These are phyloP conservation scores for Silene coronaria DNA, from an alignment of 179 eudicot genomes.

Conservation along the genomic window DNA sequence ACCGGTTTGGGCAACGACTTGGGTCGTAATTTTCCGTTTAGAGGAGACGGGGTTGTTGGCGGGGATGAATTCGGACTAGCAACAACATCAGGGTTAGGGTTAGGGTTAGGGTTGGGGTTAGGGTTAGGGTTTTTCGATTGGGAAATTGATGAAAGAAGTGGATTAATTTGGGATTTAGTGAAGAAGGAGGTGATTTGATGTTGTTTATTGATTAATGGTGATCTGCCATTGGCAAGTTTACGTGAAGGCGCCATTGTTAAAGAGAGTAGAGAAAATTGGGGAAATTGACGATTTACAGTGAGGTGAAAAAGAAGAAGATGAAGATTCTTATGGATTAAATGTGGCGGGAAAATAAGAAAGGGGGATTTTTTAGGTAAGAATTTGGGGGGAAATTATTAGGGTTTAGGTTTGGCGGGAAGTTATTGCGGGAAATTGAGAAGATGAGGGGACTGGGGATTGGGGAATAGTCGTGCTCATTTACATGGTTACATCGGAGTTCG, in stretches of 20 bases:
- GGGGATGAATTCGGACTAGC: constrained; percentile 25
- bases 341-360: background rate
- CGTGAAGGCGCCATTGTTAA: constrained; percentile 52
- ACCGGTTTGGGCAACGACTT: constrained; percentile 35
- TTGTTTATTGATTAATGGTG: constrained; percentile 77
- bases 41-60: constrained; percentile 60
- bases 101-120: constrained; percentile 33
- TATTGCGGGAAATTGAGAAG: background rate
- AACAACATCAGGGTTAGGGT: constrained; percentile 27
- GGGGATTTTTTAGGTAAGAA: background rate
- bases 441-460: background rate
- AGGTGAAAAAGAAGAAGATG: background rate
- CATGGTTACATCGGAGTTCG: no score
- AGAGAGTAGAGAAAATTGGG: background rate
- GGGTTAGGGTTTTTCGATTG: constrained; percentile 26
- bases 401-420: constrained; percentile 7
- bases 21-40: constrained; percentile 35
- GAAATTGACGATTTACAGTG: background rate
- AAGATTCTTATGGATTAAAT: background rate
- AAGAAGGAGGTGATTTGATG: constrained; percentile 90
- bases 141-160: constrained; percentile 14
- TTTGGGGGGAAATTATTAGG: background rate
- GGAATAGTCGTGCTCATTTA: no score
- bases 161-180: constrained; percentile 34
- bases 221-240: constrained; percentile 54